These are phyloP conservation scores for Pythium aphanidermatum DNA, from an alignment of 352 stramenopile genomes.

Conservation along the genomic window DNA sequence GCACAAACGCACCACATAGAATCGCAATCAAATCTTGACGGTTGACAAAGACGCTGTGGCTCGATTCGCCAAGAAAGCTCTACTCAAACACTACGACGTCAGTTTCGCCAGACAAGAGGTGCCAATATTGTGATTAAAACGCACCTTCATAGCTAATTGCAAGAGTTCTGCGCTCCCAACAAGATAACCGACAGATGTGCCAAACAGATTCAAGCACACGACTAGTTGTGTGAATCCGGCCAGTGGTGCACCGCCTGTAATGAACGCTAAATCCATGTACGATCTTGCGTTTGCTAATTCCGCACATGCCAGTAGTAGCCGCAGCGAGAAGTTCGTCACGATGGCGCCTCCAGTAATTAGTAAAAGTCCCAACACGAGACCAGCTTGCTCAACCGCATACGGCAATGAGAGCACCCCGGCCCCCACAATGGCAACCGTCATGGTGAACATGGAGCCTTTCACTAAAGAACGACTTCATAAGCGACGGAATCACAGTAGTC, in stretches of 20 bases:
- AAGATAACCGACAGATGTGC: conserved; percentile 79
- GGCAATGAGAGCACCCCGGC: conserved; percentile 76
- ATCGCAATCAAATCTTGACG: conserved; percentile 65
- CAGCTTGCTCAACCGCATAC: conserved; percentile 71
- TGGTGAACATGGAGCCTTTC: conserved; percentile 88
- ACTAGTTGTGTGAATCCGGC: conserved; percentile 69
- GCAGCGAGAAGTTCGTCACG: conserved; percentile 79
- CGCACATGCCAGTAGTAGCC: conserved; percentile 70
- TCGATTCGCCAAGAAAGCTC: conserved; percentile 37
- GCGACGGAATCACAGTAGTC: no score
- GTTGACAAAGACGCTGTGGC: conserved; percentile 48
- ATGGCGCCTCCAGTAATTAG: conserved; percentile 64
- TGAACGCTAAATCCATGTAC: conserved; percentile 77
- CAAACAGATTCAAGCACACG: conserved; percentile 86
- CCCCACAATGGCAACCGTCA: conserved; percentile 85
- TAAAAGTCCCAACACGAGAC: conserved; percentile 60
- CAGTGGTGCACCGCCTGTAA: conserved; percentile 55
- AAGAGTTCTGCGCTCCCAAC: conserved; percentile 76
- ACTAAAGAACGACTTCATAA: no score
- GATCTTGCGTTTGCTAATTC: conserved; percentile 67
- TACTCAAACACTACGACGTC: no score
- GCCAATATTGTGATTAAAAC: no score
- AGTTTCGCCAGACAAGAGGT: no score
- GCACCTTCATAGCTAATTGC: conserved; percentile 52
- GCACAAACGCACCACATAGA: conserved; percentile 52